Evolutionary conservation across 2,329 filamentous ascomycete genomes (phyloP).

Genomic region (Mycocentrospora acerina): DNA sequence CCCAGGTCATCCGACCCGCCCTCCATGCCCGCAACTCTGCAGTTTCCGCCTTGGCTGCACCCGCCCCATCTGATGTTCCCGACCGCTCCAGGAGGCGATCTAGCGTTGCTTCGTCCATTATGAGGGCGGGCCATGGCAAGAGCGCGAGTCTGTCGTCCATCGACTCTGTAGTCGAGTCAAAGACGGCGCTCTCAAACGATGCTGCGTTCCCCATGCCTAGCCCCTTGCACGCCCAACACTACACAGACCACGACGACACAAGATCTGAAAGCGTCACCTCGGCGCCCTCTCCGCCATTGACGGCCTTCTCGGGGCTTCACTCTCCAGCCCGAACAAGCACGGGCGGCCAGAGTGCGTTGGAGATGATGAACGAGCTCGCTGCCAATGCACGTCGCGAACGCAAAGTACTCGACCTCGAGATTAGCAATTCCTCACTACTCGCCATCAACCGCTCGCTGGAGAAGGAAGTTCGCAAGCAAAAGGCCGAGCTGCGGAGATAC

Average conservation of each 20-base stretch:
- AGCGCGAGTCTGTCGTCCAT: conserved; percentile 50
- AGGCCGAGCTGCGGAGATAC: conserved; percentile 80
- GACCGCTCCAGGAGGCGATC: conserved; percentile 33
- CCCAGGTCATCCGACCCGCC: conserved; percentile 49
- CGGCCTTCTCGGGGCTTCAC: conserved; percentile 24
- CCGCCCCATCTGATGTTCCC: conserved; percentile 22
- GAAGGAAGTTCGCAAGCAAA: conserved; percentile 87
- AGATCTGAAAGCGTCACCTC: conserved; percentile 29
- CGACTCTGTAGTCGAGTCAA: conserved; percentile 42
- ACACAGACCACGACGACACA: conserved; percentile 26
- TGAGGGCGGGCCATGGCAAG: conserved; percentile 38
- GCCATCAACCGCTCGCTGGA: conserved; percentile 95
- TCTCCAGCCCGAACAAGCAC: conserved; percentile 50
- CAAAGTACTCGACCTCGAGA: conserved; percentile 94
- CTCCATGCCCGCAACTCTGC: conserved; percentile 33
- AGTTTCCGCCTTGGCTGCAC: conserved; percentile 34
- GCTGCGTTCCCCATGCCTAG: conserved; percentile 23
- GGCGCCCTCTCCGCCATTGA: conserved; percentile 23
- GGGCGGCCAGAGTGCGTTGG: conserved; percentile 50
- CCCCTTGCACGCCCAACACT: conserved; percentile 39
- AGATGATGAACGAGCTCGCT: conserved; percentile 72
- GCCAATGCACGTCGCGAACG: conserved; percentile 87
- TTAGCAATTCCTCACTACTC: conserved; percentile 90
- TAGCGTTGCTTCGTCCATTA: conserved; percentile 32
- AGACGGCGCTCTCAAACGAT: conserved; percentile 31